Conservation (phyloP, 2,329 filamentous ascomycete genomes). For the Penicillium sp. region DNA sequence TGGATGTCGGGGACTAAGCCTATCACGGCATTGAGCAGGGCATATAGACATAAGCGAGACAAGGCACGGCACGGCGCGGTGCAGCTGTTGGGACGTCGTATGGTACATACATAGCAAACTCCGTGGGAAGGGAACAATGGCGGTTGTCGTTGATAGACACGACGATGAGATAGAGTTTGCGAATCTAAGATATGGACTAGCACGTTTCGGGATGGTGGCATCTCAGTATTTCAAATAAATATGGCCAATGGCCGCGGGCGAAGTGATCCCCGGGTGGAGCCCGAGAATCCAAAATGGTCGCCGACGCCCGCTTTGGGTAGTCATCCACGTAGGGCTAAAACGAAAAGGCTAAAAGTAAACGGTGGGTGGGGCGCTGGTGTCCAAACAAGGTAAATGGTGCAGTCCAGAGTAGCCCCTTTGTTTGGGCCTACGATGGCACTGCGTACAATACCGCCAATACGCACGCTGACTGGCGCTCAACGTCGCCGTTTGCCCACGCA, state of each 20-base stretch:
- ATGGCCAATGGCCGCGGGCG: background rate
- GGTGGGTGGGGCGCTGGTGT: background rate
- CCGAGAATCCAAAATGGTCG: slow-evolving; percentile 13
- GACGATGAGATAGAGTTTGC: slow-evolving; percentile 13
- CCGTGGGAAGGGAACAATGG: too few species aligned
- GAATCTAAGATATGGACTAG: slow-evolving; percentile 12
- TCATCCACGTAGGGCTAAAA: slow-evolving; percentile 8
- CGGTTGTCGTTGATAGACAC: background rate
- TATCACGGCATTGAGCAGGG: background rate
- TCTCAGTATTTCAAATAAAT: slow-evolving; percentile 13
- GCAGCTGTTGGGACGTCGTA: too few species aligned
- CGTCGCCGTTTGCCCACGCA: too few species aligned
- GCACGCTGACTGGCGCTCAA: too few species aligned
- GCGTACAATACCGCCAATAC: background rate
- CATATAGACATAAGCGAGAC: background rate
- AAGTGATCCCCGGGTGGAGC: slow-evolving; percentile 12
- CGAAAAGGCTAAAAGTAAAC: background rate
- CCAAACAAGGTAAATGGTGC: slow-evolving; percentile 1
- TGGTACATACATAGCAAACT: too few species aligned
- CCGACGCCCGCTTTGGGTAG: slow-evolving; percentile 4
- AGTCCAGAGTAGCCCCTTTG: background rate
- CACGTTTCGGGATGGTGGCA: background rate
- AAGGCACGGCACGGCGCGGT: background rate
- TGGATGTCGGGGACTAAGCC: too few species aligned
- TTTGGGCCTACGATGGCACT: background rate